A percentile compares a stretch with the other conserved stretches of the same genome.
Conservation (phyloP, 2,329 filamentous ascomycete genomes). For the Clonostachys rhizophaga region DNA sequence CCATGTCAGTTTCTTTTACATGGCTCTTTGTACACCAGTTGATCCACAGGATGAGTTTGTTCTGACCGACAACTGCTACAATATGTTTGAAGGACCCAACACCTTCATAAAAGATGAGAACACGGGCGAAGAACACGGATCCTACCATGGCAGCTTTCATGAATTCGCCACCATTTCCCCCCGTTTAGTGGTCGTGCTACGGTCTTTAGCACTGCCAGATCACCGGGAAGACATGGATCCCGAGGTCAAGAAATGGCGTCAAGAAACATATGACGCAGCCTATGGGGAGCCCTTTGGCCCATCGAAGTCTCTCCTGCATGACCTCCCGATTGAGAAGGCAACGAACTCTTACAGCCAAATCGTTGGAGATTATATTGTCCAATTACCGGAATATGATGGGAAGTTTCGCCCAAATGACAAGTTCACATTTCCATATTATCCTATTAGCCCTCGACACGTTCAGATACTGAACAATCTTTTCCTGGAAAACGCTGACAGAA, state of each 20-base stretch:
- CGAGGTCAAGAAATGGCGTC: background rate
- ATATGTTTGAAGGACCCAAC: constrained; percentile 17
- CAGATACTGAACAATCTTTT: background rate
- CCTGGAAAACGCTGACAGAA: background rate
- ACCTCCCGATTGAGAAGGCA: background rate
- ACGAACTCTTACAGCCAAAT: background rate
- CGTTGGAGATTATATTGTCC: background rate
- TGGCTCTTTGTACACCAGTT: constrained; percentile 18
- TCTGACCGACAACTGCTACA: constrained; percentile 12
- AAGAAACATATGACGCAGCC: background rate
- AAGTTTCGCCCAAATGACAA: background rate
- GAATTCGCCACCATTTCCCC: constrained; percentile 20
- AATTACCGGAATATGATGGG: background rate
- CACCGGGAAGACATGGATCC: constrained; percentile 12
- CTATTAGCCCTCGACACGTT: background rate
- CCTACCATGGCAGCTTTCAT: constrained; percentile 9
- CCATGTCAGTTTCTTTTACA: constrained; percentile 14
- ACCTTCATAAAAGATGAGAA: constrained; percentile 4
- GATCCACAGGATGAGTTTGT: constrained; percentile 10
- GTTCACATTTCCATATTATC: background rate
- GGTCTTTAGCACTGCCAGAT: constrained; percentile 8
- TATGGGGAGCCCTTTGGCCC: background rate
- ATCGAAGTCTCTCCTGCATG: background rate
- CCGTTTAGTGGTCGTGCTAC: constrained; percentile 16
- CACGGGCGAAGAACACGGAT: constrained; percentile 5